Base-by-base conservation (phyloP, 2,329 filamentous ascomycete genomes). In the Alternaria panax region DNA sequence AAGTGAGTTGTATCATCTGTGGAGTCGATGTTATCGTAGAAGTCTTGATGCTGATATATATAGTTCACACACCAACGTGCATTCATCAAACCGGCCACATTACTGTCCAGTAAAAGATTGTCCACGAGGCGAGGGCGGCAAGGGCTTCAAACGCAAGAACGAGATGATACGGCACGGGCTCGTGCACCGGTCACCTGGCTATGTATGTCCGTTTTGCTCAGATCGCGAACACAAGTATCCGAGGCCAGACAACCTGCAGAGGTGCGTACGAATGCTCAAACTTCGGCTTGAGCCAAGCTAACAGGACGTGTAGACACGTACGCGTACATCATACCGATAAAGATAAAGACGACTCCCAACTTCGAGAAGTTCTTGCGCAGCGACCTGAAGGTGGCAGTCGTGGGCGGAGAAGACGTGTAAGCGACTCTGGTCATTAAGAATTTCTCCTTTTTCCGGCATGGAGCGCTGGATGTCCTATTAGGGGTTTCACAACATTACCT, bases 141-240 rank as follows among this genome's bases (percentile, higher is more conserved):
- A 87, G 69, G 87, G 87, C 2, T 90, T 90, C 80, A 90, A 90
- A 73, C 82, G 87, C 30, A 89, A 89, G 72, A 90, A 90, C 64
- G 87, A 90, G 72, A 89, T 90, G 87, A 88, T 89, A 62, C 81
- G 87, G n/a, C 87, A 90, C 71, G 93, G 94, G 1, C 85, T 98
- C 3, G 95, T 98, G 4, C 95, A 99, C 73, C 90, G 93, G 66
- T 96, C 92, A 7, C 95, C 95, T 1, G 94, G 94, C 60, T 99
- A 98, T 72, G 89, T 97, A 28, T 99, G 95, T 77, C 95, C 95
- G 0, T 98, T 97, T 75, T 99, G 95, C 77, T 91, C 92, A 1
- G 93, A 97, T 72, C 86, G 93, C 66, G 93, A 97, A 75, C 94
- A 97, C 78, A 93, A 91, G 75, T 98, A 98, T 76, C 95, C 95